These are phyloP conservation scores for Jaapia argillacea DNA, from an alignment of 768 basidiomycete species.

Conservation along the genomic window DNA sequence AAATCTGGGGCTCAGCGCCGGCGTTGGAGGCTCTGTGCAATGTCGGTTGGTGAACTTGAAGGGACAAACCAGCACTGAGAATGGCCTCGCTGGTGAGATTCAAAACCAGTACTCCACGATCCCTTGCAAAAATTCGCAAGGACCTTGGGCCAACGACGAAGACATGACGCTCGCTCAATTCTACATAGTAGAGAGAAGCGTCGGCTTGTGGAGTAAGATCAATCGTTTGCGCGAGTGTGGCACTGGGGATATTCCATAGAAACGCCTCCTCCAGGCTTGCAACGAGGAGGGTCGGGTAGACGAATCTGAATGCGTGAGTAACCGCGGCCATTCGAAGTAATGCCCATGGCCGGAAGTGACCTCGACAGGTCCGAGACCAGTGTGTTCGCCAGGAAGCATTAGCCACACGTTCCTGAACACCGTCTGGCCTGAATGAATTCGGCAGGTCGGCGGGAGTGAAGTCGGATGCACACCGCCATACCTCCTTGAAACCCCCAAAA, in stretches of 20 bases:
- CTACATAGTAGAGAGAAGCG: slow-evolving; percentile 45
- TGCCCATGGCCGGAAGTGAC: slow-evolving; percentile 57
- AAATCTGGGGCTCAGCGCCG: no score
- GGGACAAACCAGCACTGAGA: slow-evolving; percentile 3
- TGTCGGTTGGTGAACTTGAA: not conserved
- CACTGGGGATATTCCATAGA: slow-evolving; percentile 53
- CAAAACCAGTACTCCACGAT: slow-evolving; percentile 32
- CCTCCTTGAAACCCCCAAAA: slow-evolving; percentile 45
- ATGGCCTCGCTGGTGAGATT: slow-evolving; percentile 18
- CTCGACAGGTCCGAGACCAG: slow-evolving; percentile 19
- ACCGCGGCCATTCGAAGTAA: slow-evolving; percentile 36
- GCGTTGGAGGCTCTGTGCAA: no score
- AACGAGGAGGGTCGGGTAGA: slow-evolving; percentile 55
- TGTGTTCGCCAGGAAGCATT: slow-evolving; percentile 10
- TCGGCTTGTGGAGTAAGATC: slow-evolving; percentile 21
- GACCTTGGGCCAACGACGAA: slow-evolving; percentile 43
- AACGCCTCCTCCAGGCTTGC: slow-evolving; percentile 34
- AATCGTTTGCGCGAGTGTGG: slow-evolving; percentile 37
- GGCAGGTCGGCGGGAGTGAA: slow-evolving; percentile 4
- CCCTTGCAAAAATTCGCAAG: slow-evolving; percentile 46
- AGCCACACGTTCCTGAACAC: slow-evolving; percentile 17
- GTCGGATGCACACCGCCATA: slow-evolving; percentile 47
- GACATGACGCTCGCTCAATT: slow-evolving; percentile 45
- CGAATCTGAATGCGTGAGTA: slow-evolving; percentile 50
- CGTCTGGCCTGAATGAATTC: slow-evolving; percentile 15